Percentiles rank a stretch among this genome's conserved stretches.
These are phyloP conservation scores for Cornus florida DNA, from an alignment of 148 eudicot genomes.

Conservation along the genomic window DNA sequence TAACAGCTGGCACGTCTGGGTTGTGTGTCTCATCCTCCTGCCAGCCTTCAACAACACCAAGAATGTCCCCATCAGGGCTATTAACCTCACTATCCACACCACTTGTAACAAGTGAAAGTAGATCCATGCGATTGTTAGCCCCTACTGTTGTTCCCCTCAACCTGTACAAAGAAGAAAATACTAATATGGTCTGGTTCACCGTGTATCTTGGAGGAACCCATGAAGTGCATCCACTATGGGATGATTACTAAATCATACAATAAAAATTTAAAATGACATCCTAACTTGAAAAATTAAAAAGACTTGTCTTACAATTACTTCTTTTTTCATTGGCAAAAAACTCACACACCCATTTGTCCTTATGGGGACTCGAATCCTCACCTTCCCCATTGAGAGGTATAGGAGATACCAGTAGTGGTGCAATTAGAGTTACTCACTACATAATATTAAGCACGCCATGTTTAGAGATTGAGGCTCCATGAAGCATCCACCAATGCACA, in stretches of 20 bases:
- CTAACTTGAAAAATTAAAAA: no score
- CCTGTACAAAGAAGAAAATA: conserved; percentile 31
- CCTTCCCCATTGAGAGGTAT: no score
- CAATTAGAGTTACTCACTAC: not conserved
- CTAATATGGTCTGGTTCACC: not conserved
- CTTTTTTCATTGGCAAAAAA: no score
- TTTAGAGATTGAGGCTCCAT: not conserved
- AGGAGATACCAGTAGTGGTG: no score
- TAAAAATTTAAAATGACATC: not conserved
- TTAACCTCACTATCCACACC: conserved; percentile 72
- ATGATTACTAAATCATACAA: not conserved
- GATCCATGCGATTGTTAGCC: conserved; percentile 95
- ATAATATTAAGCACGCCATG: not conserved
- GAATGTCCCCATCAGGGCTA: conserved; percentile 59
- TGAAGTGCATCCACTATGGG: not conserved
- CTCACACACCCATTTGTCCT: no score
- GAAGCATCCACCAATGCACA: not conserved
- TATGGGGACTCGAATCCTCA: no score
- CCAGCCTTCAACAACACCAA: conserved; percentile 87
- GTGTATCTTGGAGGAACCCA: no score
- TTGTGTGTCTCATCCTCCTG: conserved; percentile 90
- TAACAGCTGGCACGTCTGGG: conserved; percentile 91
- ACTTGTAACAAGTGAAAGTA: conserved; percentile 73
- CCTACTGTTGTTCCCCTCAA: conserved; percentile 82
- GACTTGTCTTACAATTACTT: no score